Evolutionary conservation across 2,329 filamentous ascomycete genomes (phyloP), one percentile per base, ranked within the genome.

Genomic region (Shiraia sp.): DNA sequence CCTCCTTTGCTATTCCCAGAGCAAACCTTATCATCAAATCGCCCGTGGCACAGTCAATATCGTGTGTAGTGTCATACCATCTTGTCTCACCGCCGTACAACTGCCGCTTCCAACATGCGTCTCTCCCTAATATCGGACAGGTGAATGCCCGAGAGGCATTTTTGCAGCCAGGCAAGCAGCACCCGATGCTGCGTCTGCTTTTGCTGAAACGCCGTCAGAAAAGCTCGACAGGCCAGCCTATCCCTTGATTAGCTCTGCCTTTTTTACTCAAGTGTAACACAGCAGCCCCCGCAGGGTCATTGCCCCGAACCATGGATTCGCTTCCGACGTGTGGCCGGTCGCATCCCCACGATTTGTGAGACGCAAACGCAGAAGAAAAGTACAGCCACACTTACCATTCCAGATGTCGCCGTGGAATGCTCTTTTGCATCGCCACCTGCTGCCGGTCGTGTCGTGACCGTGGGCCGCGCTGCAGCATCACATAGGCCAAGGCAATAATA

Each of bases 171-270:
- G 23, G 63, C 66, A 42, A 96, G 68, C 10, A 91, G 77, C 22
- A 70, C 70, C 4, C 60, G 61, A 67, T 90, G 88, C 40, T 76
- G 79, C 24, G 85, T 85, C 75, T 95, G 90, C 65, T 86, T 89
- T 54, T 76, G 79, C 33, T 69, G 65, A 56, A 96, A 75, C 19
- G 93, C 83, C 36, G 76, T 72, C 32, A 74, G 66, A 58, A 95
- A 95, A 4, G 90, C 89, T 19, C 75, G 75, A 36, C 83, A 82
- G 0, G 83, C 85, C 45, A 92, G 73, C 75, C 85, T 87, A 48
- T 53, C 49, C 45, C 47, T 37, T 46, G 45, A 49, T 55, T 47
- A 59, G 55, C 52, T 36, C 28, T 22, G 4, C 26, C 6, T 28
- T 33, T 22, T 28, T 33, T 22, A 23, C 35, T 16, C 29, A 35